Evolutionary conservation across 306 rosid genomes (phyloP), one percentile per base, ranked within the genome.

Genomic region (Ammopiptanthus mongolicus): DNA sequence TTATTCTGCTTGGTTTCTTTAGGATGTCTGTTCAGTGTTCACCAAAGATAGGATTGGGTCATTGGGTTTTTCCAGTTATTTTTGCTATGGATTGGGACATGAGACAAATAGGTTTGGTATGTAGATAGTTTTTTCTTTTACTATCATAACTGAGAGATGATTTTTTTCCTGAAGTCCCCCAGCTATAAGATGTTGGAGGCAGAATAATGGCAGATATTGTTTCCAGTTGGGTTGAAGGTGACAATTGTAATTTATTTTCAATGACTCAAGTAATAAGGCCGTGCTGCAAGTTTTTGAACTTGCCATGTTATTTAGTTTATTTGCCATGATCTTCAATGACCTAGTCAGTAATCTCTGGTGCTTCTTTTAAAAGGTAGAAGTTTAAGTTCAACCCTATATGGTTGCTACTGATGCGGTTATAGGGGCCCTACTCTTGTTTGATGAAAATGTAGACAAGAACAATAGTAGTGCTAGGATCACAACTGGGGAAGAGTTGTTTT

Each of bases 201-300:
- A 39, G 44, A 71, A 51, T 28, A 11, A 36, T 46, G 69, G 13
- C 22, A 33, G 18, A 75, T 52, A 53, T 22, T 22, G 57, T 39
- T 68, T 69, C 17, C 42, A 3, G 31, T 58, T 39, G 51, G 36
- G 19, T 31, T 60, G 44, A 39, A 56, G 81, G 4, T 18, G 48
- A 13, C 37, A 21, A 39, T 1, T 23, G 12, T 19, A 65, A 10
- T 73, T 65, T 31, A 10, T 73, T 73, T 29, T 33, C 33, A 68
- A 59, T 74, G 72, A 59, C 50, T 67, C 39, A 21, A 68, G 44
- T 28, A 74, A 37, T 23, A 13, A 59, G 48, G 44, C 42, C 63
- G 25, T 60, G 59, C 33, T 36, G 65, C 60, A 74, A 80, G 31
- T n/a, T 56, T 69, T 53, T 69, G 19, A 81, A 22, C 36, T 50